Evolutionary conservation across 495 filamentous ascomycete genomes (phyloP), one percentile per base, ranked within the genome.

Genomic region (Aspergillus diversus): DNA sequence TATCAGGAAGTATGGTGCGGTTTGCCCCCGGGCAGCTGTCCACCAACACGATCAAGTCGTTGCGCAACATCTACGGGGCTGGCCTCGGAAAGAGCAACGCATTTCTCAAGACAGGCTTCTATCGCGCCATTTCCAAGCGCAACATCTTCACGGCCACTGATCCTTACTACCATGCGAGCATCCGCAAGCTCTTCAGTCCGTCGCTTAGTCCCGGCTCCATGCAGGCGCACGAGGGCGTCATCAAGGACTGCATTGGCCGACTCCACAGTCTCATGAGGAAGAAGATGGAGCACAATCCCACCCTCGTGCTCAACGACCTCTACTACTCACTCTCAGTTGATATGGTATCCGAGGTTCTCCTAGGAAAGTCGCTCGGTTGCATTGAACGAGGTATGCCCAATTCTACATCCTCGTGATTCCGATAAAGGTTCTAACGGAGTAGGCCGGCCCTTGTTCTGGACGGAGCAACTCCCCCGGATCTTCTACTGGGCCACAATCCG

Each of bases 401-500:
- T n/a, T n/a, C n/a, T n/a, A n/a, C n/a, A n/a, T n/a, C n/a, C n/a
- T n/a, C n/a, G n/a, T n/a, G n/a, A n/a, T n/a, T 27, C 21, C 21
- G 21, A 27, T 27, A 27, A 62, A 63, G 49, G 8, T 27, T 27
- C 54, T 8, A 27, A 27, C 21, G 21, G 2, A 27, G 21, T 27
- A 27, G 54, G 59, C 27, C 51, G 42, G 5, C 67, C 70, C 5
- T 66, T 68, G 31, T 72, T 72, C 58, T 72, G 70, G 70, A 72
- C 70, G 5, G 70, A 67, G 48, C 67, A 69, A 37, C 63, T 72
- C 9, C 67, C 67, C 21, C 64, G 70, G 0, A 72, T 72, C 56
- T 72, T 72, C 63, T 72, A 64, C 67, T 72, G 70, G 70, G 67
- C 67, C 2, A 72, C 70, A 5, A 61, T 72, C 32, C 64, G 70